Evolutionary conservation across 768 basidiomycete species (phyloP).

Genomic region (Tylopilus rubrobrunneus): DNA sequence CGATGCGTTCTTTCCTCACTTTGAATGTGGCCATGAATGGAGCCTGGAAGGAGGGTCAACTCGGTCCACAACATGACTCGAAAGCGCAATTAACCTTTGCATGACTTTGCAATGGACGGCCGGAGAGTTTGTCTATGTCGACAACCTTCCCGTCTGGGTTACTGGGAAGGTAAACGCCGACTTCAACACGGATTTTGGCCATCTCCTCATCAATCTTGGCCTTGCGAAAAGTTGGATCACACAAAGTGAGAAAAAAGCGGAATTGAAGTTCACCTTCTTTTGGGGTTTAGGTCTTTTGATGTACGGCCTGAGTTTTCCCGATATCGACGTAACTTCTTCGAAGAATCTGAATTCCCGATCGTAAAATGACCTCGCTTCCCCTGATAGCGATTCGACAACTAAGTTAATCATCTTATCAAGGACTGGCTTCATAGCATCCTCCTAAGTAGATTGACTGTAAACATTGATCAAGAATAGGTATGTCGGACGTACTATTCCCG

Average conservation of each 20-base stretch:
- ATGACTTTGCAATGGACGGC: constrained; percentile 93
- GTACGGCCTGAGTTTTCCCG: constrained; percentile 93
- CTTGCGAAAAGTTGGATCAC: constrained; percentile 35
- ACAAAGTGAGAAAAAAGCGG: not conserved
- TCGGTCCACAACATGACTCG: not conserved
- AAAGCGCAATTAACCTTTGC: constrained; percentile 66
- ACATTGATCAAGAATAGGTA: not conserved
- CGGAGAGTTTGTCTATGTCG: constrained; percentile 97
- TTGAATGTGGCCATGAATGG: constrained; percentile 99
- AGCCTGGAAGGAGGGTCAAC: constrained; percentile 52
- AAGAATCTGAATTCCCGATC: constrained; percentile 96
- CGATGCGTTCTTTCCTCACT: constrained; percentile 80
- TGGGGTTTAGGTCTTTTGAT: constrained; percentile 95
- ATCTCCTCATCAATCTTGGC: constrained; percentile 99
- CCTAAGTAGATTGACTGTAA: constrained; percentile 41
- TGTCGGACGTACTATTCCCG: constrained; percentile 60
- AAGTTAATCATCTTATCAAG: constrained; percentile 81
- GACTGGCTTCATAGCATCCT: constrained; percentile 94
- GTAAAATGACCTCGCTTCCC: constrained; percentile 84
- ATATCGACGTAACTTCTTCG: constrained; percentile 94
- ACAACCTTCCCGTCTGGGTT: constrained; percentile 96
- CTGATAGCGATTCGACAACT: constrained; percentile 83
- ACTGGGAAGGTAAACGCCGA: constrained; percentile 96
- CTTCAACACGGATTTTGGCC: constrained; percentile 88
- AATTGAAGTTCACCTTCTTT: constrained; percentile 72